Base-by-base conservation (phyloP, 2,329 filamentous ascomycete genomes). In the Colletotrichum acutatum region DNA sequence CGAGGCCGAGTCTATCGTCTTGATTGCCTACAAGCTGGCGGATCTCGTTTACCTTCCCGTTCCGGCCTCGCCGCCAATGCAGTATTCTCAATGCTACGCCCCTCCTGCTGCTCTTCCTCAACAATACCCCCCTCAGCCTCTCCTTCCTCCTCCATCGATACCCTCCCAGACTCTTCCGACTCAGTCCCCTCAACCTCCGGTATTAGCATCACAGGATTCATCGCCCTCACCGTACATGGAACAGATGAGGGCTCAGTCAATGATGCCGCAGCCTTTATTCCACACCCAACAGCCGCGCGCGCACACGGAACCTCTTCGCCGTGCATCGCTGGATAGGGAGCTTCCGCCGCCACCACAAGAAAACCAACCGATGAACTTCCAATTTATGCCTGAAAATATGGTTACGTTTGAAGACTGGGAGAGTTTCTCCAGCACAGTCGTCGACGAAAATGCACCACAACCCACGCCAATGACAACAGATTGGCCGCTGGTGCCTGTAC, bases 11-110 rank as follows among this genome's bases (percentile, higher is more conserved):
- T 86, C 85, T 75, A 85, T 92, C 57, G 89, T 90, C 14, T 84
- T 86, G 66, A 83, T 90, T 65, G 90, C 90, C 4, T 91, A 90
- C 77, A 88, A 90, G 34, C 81, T 89, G 68, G 89, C 87, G 24
- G 85, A 87, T 32, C 84, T 86, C 37, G 83, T 86, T 61, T 82
- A 84, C 32, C 63, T 75, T 2, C 70, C 66, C 22, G 72, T 75
- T 24, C 68, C 63, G 6, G 74, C 74, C 22, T 75, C 74, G 32
- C 74, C 74, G 3, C 74, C 74, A 5, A 75, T 75, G 74, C 72
- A 75, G 53, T 75, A 74, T 34, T 68, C 69, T 11, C 74, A 74
- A 54, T 74, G 65, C 30, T 75, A 73, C 52, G 57, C 74, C 14
- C 74, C 74, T 19, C 74, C 74, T 30, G 63, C 70, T 28, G 26